Evolutionary conservation across 1,284 basidiomycete species (phyloP), one percentile per base, ranked within the genome.

Genomic region (Ustilago trichophora): DNA sequence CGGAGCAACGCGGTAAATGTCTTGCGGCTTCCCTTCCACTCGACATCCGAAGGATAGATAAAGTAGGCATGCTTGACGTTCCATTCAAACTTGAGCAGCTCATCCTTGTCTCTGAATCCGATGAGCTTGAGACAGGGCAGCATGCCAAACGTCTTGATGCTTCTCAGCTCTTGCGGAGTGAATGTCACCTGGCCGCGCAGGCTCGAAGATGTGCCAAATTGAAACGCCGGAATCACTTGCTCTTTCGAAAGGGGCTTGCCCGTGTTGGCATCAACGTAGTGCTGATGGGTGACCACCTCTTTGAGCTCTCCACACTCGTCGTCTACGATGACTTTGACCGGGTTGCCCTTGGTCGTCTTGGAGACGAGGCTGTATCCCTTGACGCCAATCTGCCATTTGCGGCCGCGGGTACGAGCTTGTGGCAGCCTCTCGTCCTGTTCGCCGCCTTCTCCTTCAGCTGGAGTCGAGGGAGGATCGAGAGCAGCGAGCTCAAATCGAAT

Each of bases 51-150:
- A 0, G 95, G 96, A 80, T 93, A 93, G 60, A 98, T 87, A 78
- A 98, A 98, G 47, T 88, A 84, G 0, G 92, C 88, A 82, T 96
- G 93, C 78, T 93, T 95, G 74, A 96, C 83, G 70, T 95, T 95
- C 78, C 96, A 91, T 80, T 93, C 89, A 69, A 93, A 90, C 0
- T 83, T 83, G 1, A 98, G 85, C 40, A 62, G 37, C 56, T 90
- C 86, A 4, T 83, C 70, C 13, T 33, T 42, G 38, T 76, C 65
- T 24, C 94, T 92, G 85, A 98, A 98, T 3, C 95, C 96, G 19
- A 99, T 87, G 4, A 98, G 87, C 81, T 90, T 92, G 78, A 98
- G 88, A 7, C 88, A 88, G 3, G 74, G 74, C 13, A 58, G 45
- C 60, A 74, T 59, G 13, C 70, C 67, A 21, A 76, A 55, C 34